Evolutionary conservation across 768 basidiomycete species (phyloP), one percentile per base, ranked within the genome.

Genomic region (Lactarius akahatsu): DNA sequence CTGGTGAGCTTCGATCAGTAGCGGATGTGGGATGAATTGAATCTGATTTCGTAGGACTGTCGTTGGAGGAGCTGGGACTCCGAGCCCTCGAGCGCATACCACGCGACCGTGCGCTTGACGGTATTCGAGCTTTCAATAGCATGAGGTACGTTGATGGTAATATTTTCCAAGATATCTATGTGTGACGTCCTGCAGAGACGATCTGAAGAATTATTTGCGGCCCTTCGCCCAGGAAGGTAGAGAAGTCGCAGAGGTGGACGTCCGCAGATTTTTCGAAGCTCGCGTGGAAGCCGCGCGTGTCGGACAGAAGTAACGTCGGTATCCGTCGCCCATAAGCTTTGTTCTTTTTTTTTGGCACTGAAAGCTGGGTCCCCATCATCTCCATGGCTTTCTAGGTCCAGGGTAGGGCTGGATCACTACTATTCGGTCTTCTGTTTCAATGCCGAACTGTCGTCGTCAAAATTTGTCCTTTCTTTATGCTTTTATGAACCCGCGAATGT

Each of bases 1-100:
- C 87, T 67, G 86, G 92, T 87, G 60, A 47, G 75, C 63, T 13
- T 47, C n/a, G 13, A n/a, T 18, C n/a, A 38, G 47, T 26, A 16
- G 18, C 40, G 18, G 0, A 16, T 54, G 40, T 32, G 23, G 38
- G 55, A 18, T 36, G 32, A 16, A 20, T n/a, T 50, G 57, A 41
- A 34, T 34, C 9, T 20, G 57, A 32, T 47, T 7, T 23, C 18
- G 26, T 62, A 91, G 92, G 85, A 30, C 78, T 92, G 59, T 90
- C 92, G 20, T 77, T 94, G 40, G 92, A 94, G 74, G 91, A 92
- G 73, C 82, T 94, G 6, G 92, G 92, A 13, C 81, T 92, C 80
- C 88, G 92, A 58, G 92, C 92, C 1, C 77, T 94, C 10, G 79
- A 82, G 62, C 82, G 84, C 59, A 73, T 94, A 34, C 92, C 92